Conservation (phyloP, 306 rosid genomes). For the Purshia tridentata region DNA sequence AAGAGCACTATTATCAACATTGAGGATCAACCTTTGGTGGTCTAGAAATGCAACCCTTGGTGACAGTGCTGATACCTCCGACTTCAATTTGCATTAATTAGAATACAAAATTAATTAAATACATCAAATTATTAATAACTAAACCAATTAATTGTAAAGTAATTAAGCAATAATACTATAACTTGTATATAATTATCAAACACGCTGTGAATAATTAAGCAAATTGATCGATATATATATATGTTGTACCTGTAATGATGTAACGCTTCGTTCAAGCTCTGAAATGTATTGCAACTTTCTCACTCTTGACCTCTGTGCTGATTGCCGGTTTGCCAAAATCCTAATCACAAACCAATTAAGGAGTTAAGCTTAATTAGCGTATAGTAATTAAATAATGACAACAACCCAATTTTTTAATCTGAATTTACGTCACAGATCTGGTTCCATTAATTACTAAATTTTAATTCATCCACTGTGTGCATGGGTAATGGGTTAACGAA, state of each 20-base stretch:
- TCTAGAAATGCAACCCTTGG: conserved; percentile 93
- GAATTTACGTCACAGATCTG: background rate
- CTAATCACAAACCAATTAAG: conserved; percentile 14
- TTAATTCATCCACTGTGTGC: background rate
- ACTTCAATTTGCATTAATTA: conserved; percentile 37
- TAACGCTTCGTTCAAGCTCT: conserved; percentile 87
- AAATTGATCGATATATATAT: background rate
- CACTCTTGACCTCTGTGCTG: conserved; percentile 93
- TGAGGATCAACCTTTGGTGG: conserved; percentile 92
- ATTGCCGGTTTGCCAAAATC: conserved; percentile 89
- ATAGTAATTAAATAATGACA: background rate
- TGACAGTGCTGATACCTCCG: conserved; percentile 91
- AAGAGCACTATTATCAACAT: conserved; percentile 82
- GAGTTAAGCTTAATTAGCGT: too few species aligned
- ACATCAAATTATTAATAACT: background rate
- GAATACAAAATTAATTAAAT: background rate
- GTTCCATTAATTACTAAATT: background rate
- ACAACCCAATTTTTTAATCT: background rate
- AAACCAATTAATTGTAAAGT: too few species aligned
- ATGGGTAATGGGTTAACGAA: background rate
- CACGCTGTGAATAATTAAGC: too few species aligned
- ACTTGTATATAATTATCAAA: too few species aligned
- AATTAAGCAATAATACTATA: background rate
- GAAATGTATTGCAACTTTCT: conserved; percentile 90
- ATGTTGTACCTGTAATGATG: conserved; percentile 69